Evolutionary conservation across 768 basidiomycete genomes (phyloP).

Genomic region (Psilocybe subaeruginosa): DNA sequence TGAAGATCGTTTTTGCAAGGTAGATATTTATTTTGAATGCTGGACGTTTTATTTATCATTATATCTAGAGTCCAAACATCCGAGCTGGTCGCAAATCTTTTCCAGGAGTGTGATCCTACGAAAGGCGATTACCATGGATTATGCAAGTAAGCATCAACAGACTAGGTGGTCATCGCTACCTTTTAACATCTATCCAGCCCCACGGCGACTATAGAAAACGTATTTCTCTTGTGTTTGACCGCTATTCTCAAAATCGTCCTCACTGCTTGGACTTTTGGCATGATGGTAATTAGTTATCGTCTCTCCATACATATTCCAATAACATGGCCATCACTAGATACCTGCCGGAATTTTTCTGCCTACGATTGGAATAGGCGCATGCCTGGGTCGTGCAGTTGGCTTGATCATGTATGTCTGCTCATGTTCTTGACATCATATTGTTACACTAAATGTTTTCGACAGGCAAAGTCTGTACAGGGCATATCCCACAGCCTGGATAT

Average conservation of each 20-base stretch:
- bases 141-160: slow-evolving; percentile 64
- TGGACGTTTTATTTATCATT: not conserved
- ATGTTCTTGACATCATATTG: slow-evolving; percentile 2
- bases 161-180: not conserved
- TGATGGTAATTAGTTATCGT: slow-evolving; percentile 53
- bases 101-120: slow-evolving; percentile 77
- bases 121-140: slow-evolving; percentile 74
- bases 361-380: slow-evolving; percentile 76
- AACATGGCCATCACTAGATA: slow-evolving; percentile 42
- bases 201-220: slow-evolving; percentile 66
- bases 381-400: slow-evolving; percentile 71
- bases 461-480: slow-evolving; percentile 71
- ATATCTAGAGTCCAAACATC: slow-evolving; percentile 65
- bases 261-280: slow-evolving; percentile 80
- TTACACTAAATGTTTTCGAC: not conserved
- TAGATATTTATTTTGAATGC: slow-evolving; percentile 20
- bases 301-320: not conserved
- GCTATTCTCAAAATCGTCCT: slow-evolving; percentile 62
- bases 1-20: slow-evolving; percentile 70
- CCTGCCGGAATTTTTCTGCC: slow-evolving; percentile 80
- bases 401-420: slow-evolving; percentile 55
- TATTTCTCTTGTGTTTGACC: slow-evolving; percentile 66
- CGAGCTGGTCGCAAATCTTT: slow-evolving; percentile 81
- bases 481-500: slow-evolving; percentile 72
- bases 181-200: slow-evolving; percentile 41